Percentiles rank a stretch among this genome's conserved stretches.
These are phyloP conservation scores for Aspergillus ellipticus DNA, from an alignment of 495 filamentous ascomycete species.

Conservation along the genomic window DNA sequence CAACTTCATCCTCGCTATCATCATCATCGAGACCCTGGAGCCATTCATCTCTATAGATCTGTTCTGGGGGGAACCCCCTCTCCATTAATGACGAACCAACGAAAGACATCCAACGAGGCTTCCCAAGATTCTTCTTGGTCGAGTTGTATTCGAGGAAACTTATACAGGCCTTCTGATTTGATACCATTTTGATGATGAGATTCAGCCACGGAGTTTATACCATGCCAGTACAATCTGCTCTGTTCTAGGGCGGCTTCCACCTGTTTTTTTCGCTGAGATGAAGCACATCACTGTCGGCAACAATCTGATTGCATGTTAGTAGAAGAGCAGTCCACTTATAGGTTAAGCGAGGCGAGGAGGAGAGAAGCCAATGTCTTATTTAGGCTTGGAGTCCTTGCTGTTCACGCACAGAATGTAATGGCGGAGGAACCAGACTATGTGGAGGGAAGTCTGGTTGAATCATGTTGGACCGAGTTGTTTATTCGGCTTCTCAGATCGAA, in stretches of 20 bases:
- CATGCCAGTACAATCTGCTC: constrained; percentile 13
- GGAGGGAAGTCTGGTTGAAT: no score
- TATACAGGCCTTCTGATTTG: background rate
- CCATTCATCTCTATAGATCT: constrained; percentile 15
- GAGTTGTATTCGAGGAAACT: constrained; percentile 1
- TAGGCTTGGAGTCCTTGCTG: no score
- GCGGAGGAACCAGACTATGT: no score
- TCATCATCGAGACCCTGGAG: background rate
- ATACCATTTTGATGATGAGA: background rate
- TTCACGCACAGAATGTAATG: no score
- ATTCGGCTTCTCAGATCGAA: no score
- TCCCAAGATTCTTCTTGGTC: constrained; percentile 11
- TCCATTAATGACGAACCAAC: constrained; percentile 12
- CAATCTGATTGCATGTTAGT: constrained; percentile 5
- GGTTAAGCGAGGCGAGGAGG: no score
- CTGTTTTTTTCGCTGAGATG: constrained; percentile 8
- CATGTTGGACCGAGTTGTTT: no score
- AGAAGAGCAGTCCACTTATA: no score
- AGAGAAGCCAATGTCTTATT: no score
- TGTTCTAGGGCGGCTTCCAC: constrained; percentile 6
- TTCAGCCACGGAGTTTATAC: constrained; percentile 2
- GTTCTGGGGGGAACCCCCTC: constrained; percentile 13
- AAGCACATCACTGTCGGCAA: constrained; percentile 3
- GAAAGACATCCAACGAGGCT: constrained; percentile 15
- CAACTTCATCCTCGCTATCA: background rate